Evolutionary conservation across 441 rosid species (phyloP).

Genomic region (Metrosideros polymorpha): DNA sequence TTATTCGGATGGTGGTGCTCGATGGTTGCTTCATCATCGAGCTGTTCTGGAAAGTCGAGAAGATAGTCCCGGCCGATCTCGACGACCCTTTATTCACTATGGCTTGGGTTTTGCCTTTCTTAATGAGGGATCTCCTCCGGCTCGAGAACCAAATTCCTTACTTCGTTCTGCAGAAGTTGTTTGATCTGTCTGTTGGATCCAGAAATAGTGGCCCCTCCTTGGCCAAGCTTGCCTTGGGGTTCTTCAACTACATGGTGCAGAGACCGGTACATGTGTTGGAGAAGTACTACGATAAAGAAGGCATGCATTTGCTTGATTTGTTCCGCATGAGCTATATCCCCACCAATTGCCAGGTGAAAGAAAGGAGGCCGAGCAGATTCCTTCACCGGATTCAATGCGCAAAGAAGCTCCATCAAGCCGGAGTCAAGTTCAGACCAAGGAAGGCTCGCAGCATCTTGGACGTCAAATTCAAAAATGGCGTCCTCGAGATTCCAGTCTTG

Average conservation of each 20-base stretch:
- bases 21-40: conserved; percentile 41
- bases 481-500: conserved; percentile 33
- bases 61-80: not conserved
- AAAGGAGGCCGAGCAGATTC: not conserved
- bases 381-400: conserved; percentile 31
- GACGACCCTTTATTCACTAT: conserved; percentile 26
- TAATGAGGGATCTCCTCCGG: conserved; percentile 24
- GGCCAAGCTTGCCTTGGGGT: conserved; percentile 12
- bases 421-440: conserved; percentile 29
- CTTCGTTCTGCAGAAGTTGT: conserved; percentile 21
- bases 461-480: conserved; percentile 20
- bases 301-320: conserved; percentile 42
- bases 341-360: not conserved
- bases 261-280: conserved; percentile 9
- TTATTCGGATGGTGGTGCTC: conserved; percentile 30
- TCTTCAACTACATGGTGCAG: conserved; percentile 22
- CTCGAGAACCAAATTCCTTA: conserved; percentile 39
- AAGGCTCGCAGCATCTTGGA: conserved; percentile 26
- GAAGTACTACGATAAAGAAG: conserved; percentile 1
- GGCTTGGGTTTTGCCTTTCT: conserved; percentile 21
- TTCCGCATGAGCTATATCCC: conserved; percentile 29
- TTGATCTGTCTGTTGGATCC: conserved; percentile 1
- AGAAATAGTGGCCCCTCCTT: not conserved
- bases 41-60: conserved; percentile 20
- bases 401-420: conserved; percentile 32